Conservation (phyloP, 2,329 filamentous ascomycete genomes). For the Aspergillus sp. region DNA sequence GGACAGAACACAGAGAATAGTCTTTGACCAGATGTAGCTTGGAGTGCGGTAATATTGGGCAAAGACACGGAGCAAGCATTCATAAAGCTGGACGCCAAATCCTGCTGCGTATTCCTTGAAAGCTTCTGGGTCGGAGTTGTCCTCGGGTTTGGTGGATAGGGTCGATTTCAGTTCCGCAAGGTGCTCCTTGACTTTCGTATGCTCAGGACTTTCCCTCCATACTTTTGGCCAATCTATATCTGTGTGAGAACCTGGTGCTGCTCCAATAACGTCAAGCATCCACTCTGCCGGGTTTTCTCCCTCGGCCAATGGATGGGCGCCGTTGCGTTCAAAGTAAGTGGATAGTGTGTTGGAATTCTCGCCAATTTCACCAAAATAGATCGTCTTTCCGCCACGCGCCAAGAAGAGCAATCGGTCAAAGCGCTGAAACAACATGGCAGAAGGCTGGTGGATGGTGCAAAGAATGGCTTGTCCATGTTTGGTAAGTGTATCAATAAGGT, state of each 20-base stretch:
- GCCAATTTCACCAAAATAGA: conserved; percentile 70
- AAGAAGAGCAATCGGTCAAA: conserved; percentile 69
- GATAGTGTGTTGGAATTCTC: conserved; percentile 58
- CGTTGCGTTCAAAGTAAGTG: conserved; percentile 65
- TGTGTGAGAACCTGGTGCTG: conserved; percentile 63
- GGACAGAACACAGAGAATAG: conserved; percentile 63
- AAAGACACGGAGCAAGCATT: conserved; percentile 75
- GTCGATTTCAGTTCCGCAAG: conserved; percentile 56
- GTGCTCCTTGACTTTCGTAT: conserved; percentile 55
- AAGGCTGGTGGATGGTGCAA: conserved; percentile 96
- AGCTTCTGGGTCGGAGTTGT: conserved; percentile 52
- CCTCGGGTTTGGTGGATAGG: conserved; percentile 40
- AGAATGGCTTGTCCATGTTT: conserved; percentile 87
- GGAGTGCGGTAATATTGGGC: conserved; percentile 91
- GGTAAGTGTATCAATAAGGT: conserved; percentile 83
- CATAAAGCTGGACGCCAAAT: conserved; percentile 65
- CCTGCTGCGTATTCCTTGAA: conserved; percentile 79
- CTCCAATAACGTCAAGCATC: conserved; percentile 63
- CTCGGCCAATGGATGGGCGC: conserved; percentile 59
- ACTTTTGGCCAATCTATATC: conserved; percentile 65
- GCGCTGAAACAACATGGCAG: conserved; percentile 86
- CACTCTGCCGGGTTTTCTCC: conserved; percentile 74
- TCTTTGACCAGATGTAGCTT: conserved; percentile 83
- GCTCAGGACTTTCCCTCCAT: conserved; percentile 64
- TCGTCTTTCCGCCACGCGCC: conserved; percentile 64